Conservation (phyloP, 305 asterid species). For the Fraxinus sp. region DNA sequence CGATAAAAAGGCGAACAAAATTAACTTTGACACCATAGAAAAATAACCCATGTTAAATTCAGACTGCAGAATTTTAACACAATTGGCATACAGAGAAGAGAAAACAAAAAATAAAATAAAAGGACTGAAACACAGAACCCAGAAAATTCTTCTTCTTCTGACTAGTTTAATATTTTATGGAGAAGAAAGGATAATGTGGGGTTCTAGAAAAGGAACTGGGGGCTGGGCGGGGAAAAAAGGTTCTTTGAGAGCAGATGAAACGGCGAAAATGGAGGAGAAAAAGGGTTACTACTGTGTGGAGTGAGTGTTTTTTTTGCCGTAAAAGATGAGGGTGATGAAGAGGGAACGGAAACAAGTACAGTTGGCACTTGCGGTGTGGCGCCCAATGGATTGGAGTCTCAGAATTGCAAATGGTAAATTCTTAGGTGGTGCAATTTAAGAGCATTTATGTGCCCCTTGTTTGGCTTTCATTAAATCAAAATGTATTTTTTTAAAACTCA, state of each 20-base stretch:
- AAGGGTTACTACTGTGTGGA: not conserved
- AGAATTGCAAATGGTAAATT: no score
- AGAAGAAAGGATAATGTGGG: conserved; percentile 12
- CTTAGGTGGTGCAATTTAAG: not conserved
- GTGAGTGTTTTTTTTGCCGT: not conserved
- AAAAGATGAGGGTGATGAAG: not conserved
- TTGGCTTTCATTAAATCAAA: no score
- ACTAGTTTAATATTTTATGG: not conserved
- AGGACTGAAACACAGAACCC: not conserved
- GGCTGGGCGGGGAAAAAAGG: not conserved
- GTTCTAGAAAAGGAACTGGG: conserved; percentile 20
- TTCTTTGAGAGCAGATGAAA: conserved; percentile 5
- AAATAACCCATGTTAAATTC: conserved; percentile 23
- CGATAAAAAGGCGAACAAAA: conserved; percentile 21
- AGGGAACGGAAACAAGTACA: conserved; percentile 27
- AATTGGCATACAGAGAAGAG: not conserved
- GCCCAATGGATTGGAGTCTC: not conserved
- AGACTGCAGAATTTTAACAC: not conserved
- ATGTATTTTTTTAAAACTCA: no score
- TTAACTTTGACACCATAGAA: not conserved
- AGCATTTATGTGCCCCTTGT: not conserved
- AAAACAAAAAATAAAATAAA: not conserved
- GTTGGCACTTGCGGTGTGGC: conserved; percentile 27
- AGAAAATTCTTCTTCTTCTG: not conserved
- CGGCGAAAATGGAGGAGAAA: conserved; percentile 18